Percentiles rank a stretch among this genome's conserved stretches.
Evolutionary conservation across 345 rosid species (phyloP).

Genomic region (Murraya paniculata): DNA sequence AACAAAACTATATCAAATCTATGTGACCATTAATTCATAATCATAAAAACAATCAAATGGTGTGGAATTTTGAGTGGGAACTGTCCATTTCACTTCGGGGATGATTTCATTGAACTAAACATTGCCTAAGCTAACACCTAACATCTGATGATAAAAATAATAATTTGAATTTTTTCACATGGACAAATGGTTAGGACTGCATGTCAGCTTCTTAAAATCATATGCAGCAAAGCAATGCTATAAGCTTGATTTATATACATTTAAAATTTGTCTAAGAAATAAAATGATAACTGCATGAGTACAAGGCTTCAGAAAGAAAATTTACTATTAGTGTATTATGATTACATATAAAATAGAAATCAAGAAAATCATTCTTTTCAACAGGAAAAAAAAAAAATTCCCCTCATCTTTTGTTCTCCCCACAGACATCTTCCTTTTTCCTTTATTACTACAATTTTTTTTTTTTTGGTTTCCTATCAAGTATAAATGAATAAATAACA

Average conservation of each 20-base stretch:
- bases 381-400: too few relatives aligned
- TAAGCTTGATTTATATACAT: neutral
- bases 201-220: neutral
- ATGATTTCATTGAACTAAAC: neutral
- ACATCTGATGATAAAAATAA: neutral
- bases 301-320: neutral
- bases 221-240: neutral
- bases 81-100: neutral
- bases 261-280: neutral
- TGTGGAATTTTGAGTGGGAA: neutral
- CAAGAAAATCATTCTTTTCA: too few relatives aligned
- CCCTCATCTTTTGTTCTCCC: neutral
- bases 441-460: neutral
- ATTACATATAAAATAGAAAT: neutral
- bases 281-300: neutral
- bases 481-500: neutral
- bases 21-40: neutral
- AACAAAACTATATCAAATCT: neutral
- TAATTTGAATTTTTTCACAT: neutral
- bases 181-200: neutral
- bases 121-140: neutral
- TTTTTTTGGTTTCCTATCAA: neutral
- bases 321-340: neutral
- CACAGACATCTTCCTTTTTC: neutral
- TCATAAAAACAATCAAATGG: neutral